Conservation (phyloP, 176 grass and related monocot genomes). For the Metroxylon sagu region DNA sequence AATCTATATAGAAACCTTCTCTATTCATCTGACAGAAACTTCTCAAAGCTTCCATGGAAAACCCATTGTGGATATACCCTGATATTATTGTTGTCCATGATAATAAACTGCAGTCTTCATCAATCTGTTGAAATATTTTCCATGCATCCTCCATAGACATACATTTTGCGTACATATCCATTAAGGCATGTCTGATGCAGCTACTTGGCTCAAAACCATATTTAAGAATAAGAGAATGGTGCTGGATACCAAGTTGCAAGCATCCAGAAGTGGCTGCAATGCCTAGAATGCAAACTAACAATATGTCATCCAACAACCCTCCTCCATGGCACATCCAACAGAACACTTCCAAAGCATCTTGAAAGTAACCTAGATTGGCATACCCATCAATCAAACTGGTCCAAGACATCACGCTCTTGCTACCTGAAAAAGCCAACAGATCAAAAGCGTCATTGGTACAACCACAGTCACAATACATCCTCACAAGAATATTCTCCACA, state of each 20-base stretch:
- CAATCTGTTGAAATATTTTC: conserved; percentile 2
- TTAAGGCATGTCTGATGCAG: conserved; percentile 12
- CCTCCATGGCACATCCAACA: conserved; percentile 1
- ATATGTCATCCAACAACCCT: conserved; percentile 9
- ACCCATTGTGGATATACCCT: conserved; percentile 9
- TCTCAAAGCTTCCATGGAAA: conserved; percentile 5
- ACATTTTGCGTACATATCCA: conserved; percentile 15
- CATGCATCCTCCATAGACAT: background rate
- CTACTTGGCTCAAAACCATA: background rate
- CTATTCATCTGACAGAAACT: conserved; percentile 6
- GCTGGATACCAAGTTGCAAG: conserved; percentile 4
- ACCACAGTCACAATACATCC: background rate
- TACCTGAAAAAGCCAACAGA: conserved; percentile 1
- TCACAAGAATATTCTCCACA: conserved; percentile 9
- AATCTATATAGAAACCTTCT: conserved; percentile 4
- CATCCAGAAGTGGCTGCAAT: background rate
- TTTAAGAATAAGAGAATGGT: conserved; percentile 1
- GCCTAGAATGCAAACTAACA: conserved; percentile 8
- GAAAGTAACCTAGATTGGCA: background rate
- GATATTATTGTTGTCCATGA: conserved; percentile 12
- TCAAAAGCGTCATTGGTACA: background rate
- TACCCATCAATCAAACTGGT: conserved; percentile 9
- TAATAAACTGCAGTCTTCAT: background rate
- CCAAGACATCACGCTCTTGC: conserved; percentile 8
- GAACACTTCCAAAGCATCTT: conserved; percentile 6